Evolutionary conservation across 495 filamentous ascomycete genomes (phyloP).

Genomic region (Hypomontagnella submonticulosa): DNA sequence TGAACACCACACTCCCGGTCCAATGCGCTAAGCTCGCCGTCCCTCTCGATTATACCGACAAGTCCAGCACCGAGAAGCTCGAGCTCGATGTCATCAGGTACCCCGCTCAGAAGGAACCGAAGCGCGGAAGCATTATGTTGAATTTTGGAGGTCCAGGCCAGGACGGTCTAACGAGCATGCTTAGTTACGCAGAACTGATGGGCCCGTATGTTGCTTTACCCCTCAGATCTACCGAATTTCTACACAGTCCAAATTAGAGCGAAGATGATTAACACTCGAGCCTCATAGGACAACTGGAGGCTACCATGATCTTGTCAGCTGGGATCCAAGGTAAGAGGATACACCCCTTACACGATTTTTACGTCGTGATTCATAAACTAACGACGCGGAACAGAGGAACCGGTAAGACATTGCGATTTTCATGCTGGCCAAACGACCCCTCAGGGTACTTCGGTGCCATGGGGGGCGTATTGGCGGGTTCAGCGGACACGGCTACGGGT

Average conservation of each 20-base stretch:
- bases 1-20: conserved; percentile 37
- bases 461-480: conserved; percentile 10
- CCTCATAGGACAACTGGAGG: conserved; percentile 47
- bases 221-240: not conserved
- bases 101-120: conserved; percentile 46
- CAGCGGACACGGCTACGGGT: conserved; percentile 21
- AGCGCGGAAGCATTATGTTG: conserved; percentile 56
- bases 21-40: conserved; percentile 55
- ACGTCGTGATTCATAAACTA: not conserved
- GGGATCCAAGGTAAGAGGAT: conserved; percentile 49
- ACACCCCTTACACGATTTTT: not conserved
- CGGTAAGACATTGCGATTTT: conserved; percentile 30
- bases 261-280: conserved; percentile 3
- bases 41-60: conserved; percentile 57
- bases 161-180: conserved; percentile 32
- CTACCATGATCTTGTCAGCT: conserved; percentile 54
- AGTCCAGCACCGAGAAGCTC: conserved; percentile 43
- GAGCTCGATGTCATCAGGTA: conserved; percentile 50
- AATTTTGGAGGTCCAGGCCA: conserved; percentile 61
- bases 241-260: not conserved
- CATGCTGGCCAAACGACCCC: conserved; percentile 29
- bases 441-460: conserved; percentile 8
- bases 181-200: conserved; percentile 24
- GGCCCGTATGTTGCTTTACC: conserved; percentile 19
- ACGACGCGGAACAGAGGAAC: conserved; percentile 26